Conservation (phyloP, 192 early-diverging fungal species). For the Mortierella claussenii region DNA sequence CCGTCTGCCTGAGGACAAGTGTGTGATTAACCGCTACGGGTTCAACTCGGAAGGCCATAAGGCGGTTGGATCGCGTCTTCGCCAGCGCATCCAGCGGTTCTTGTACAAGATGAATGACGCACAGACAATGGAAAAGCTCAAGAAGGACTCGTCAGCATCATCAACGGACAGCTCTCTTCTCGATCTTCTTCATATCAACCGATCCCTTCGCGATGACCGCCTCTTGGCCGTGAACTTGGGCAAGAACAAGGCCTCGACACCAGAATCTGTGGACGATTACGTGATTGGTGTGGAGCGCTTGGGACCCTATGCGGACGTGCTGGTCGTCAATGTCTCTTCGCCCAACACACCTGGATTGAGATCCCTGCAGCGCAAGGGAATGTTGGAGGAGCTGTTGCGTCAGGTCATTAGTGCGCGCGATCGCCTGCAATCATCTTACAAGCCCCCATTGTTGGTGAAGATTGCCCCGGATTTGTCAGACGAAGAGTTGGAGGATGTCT, state of each 20-base stretch:
- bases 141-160: slow-evolving; percentile 30
- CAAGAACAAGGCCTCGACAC: slow-evolving; percentile 83
- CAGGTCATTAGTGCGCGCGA: slow-evolving; percentile 70
- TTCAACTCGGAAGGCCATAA: slow-evolving; percentile 87
- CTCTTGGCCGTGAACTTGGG: slow-evolving; percentile 90
- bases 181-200: slow-evolving; percentile 53
- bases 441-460: slow-evolving; percentile 87
- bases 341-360: slow-evolving; percentile 90
- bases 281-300: slow-evolving; percentile 78
- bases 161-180: slow-evolving; percentile 53
- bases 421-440: slow-evolving; percentile 42
- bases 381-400: slow-evolving; percentile 75
- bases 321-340: slow-evolving; percentile 90
- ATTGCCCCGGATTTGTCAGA: slow-evolving; percentile 87
- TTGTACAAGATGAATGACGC: slow-evolving; percentile 57
- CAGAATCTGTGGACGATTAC: slow-evolving; percentile 81
- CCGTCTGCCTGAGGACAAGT: slow-evolving; percentile 74
- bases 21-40: slow-evolving; percentile 92
- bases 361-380: slow-evolving; percentile 73
- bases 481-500: slow-evolving; percentile 82
- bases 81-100: slow-evolving; percentile 75
- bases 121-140: slow-evolving; percentile 56
- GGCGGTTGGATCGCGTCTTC: slow-evolving; percentile 70
- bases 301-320: slow-evolving; percentile 86
- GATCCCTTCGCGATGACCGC: slow-evolving; percentile 66